Conservation (phyloP, 169 alveolate species). For the Eimeria brunetti region DNA sequence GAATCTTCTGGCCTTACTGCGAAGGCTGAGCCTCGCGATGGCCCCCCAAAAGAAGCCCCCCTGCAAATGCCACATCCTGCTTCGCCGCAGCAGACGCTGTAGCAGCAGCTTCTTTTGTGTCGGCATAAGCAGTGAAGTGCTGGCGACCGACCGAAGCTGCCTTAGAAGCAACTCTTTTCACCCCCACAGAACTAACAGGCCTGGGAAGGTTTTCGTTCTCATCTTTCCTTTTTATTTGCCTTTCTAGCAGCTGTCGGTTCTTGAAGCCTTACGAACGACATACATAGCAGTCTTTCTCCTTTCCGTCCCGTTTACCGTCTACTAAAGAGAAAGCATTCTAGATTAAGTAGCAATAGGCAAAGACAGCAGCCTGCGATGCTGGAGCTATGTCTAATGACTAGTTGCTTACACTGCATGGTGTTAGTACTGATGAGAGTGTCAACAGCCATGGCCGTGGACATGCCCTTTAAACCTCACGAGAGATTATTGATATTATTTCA, state of each 20-base stretch:
- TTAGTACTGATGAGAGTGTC: not conserved
- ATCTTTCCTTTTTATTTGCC: not conserved
- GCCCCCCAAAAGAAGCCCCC: not conserved
- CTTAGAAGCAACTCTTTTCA: not conserved
- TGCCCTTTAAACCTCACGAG: too few species aligned
- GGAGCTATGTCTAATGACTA: not conserved
- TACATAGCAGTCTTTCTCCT: not conserved
- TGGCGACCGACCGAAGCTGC: not conserved
- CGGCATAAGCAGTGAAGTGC: not conserved
- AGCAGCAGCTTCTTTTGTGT: not conserved
- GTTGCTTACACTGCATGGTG: not conserved
- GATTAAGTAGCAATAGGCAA: not conserved
- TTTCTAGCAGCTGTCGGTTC: not conserved
- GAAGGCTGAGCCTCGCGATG: not conserved
- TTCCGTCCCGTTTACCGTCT: not conserved
- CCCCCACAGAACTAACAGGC: not conserved
- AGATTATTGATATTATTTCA: too few species aligned
- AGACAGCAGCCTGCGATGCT: not conserved
- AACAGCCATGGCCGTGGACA: not conserved
- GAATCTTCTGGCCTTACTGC: not conserved
- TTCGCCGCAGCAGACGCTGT: constrained; percentile 3
- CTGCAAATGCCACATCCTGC: not conserved
- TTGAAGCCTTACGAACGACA: not conserved
- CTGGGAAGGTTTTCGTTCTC: not conserved
- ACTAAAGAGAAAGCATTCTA: not conserved